Evolutionary conservation across 2,329 filamentous ascomycete genomes (phyloP).

Genomic region (Monosporascus sp.): DNA sequence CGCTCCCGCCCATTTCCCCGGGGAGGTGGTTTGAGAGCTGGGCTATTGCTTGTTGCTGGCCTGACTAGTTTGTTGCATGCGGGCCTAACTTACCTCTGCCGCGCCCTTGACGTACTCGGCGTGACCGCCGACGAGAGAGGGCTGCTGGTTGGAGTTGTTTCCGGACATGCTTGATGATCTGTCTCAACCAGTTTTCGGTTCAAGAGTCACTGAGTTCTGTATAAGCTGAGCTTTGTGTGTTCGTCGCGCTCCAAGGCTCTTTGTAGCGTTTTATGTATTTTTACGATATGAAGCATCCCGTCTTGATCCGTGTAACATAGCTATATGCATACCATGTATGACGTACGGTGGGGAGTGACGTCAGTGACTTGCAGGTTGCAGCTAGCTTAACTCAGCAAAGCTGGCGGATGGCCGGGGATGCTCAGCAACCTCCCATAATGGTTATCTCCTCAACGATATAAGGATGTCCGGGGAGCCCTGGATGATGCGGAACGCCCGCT

Average conservation of each 20-base stretch:
- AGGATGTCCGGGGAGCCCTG: neutral
- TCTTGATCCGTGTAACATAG: neutral
- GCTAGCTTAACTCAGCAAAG: neutral
- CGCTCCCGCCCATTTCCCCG: too few species aligned
- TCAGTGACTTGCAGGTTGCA: neutral
- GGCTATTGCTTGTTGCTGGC: neutral
- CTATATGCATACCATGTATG: neutral
- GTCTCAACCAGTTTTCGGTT: conserved; percentile 21
- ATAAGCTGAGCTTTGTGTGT: too few species aligned
- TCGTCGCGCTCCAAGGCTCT: too few species aligned
- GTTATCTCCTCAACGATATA: too few species aligned
- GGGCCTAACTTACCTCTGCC: conserved; percentile 47
- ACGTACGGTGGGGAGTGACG: neutral
- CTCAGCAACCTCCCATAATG: neutral
- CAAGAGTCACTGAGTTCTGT: too few species aligned
- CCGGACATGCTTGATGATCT: conserved; percentile 25
- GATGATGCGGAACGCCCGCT: neutral
- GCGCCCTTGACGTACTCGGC: conserved; percentile 65
- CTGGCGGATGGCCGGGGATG: neutral
- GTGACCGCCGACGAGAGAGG: conserved; percentile 58
- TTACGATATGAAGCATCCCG: too few species aligned
- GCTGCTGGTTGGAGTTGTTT: conserved; percentile 35
- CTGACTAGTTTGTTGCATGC: neutral
- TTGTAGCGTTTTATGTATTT: too few species aligned
- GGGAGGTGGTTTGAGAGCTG: neutral